Percentiles rank a stretch among this genome's conserved stretches.
Evolutionary conservation across 495 filamentous ascomycete genomes (phyloP).

Genomic region (Daldinia vernicosa): DNA sequence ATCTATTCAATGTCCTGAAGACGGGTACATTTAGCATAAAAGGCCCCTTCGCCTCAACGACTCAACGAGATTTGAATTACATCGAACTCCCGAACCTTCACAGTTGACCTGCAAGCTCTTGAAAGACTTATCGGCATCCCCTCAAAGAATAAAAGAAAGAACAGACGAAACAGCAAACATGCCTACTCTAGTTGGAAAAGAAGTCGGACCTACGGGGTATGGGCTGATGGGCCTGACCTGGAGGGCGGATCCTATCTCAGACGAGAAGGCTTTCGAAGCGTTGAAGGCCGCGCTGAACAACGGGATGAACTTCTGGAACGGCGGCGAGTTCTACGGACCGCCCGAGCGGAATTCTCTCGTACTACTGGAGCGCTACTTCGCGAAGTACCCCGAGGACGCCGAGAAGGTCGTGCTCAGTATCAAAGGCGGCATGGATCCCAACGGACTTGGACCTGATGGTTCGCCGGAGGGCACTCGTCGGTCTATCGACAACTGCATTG

Average conservation of each 20-base stretch:
- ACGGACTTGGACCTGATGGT: constrained; percentile 59
- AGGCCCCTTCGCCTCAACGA: background rate
- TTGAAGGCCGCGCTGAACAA: constrained; percentile 71
- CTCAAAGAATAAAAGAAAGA: background rate
- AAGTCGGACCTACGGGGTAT: constrained; percentile 65
- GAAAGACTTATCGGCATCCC: background rate
- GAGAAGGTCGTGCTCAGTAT: constrained; percentile 71
- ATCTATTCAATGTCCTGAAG: background rate
- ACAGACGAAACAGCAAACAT: constrained; percentile 44
- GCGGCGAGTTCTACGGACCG: constrained; percentile 80
- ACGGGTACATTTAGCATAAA: background rate
- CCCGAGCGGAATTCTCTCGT: constrained; percentile 72
- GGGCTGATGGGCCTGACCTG: constrained; percentile 79
- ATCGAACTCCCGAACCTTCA: background rate
- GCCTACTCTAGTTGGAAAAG: constrained; percentile 60
- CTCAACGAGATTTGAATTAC: background rate
- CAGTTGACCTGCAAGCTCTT: background rate
- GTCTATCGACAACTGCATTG: constrained; percentile 73
- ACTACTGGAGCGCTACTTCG: constrained; percentile 72
- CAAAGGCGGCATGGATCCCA: constrained; percentile 65
- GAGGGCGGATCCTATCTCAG: constrained; percentile 64
- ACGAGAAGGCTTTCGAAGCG: constrained; percentile 71
- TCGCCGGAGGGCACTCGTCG: constrained; percentile 68
- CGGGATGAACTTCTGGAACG: constrained; percentile 82
- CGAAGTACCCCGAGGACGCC: constrained; percentile 71